phyloP scores from a whole-genome alignment of 1,284 basidiomycete genomes.

The Boletus subluridellus region DNA sequence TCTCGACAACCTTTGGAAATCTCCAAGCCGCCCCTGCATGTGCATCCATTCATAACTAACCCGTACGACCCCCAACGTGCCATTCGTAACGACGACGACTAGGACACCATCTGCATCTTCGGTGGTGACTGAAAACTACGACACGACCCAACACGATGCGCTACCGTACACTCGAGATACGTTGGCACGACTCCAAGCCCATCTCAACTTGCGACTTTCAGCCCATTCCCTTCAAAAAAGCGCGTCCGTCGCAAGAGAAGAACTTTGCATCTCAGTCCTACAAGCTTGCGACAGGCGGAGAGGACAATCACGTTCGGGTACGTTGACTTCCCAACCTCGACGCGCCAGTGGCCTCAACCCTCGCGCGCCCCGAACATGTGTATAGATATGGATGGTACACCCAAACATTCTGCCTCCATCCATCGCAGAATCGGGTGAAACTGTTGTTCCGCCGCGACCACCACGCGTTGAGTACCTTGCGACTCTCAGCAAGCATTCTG shows the following conservation, averaged over 20 bases:
- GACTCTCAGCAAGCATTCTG: slow-evolving; percentile 90
- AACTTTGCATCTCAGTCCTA: slow-evolving; percentile 67
- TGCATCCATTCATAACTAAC: slow-evolving; percentile 5
- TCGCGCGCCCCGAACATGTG: slow-evolving; percentile 2
- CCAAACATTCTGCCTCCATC: slow-evolving; percentile 78
- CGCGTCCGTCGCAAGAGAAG: slow-evolving; percentile 64
- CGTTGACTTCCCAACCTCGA: slow-evolving; percentile 35
- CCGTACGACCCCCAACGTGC: slow-evolving; percentile 2
- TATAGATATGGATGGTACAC: slow-evolving; percentile 89
- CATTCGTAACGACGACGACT: slow-evolving; percentile 11
- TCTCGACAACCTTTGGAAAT: slow-evolving; percentile 8
- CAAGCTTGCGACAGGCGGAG: slow-evolving; percentile 90
- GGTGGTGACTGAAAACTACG: not conserved
- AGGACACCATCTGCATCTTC: not conserved
- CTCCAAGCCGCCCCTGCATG: slow-evolving; percentile 3
- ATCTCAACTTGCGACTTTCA: slow-evolving; percentile 96
- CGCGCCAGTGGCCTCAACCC: slow-evolving; percentile 11
- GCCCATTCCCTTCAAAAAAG: slow-evolving; percentile 70
- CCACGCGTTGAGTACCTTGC: slow-evolving; percentile 96
- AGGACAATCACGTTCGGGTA: slow-evolving; percentile 95
- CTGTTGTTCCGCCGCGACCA: slow-evolving; percentile 52
- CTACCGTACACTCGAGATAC: slow-evolving; percentile 81
- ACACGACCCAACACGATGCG: slow-evolving; percentile 51
- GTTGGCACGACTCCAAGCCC: slow-evolving; percentile 94
- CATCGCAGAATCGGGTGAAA: slow-evolving; percentile 49